Evolutionary conservation across 2,329 filamentous ascomycete species (phyloP).

Genomic region (Epichloe bromicola): DNA sequence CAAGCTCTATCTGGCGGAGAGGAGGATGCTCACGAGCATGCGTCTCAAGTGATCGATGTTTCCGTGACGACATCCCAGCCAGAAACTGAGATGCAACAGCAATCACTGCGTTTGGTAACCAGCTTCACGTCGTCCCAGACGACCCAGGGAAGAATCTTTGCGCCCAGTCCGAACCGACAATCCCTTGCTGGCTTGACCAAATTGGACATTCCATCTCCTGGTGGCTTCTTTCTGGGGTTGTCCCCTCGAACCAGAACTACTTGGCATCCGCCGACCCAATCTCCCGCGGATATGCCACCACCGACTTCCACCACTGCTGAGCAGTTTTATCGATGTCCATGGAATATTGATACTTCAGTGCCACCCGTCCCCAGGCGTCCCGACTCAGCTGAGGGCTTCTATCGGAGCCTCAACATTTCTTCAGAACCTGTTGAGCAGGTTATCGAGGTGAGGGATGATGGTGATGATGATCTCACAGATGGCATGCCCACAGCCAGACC

Average conservation of each 20-base stretch:
- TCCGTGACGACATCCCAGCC: conserved; percentile 14
- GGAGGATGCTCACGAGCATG: conserved; percentile 41
- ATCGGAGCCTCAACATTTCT: conserved; percentile 23
- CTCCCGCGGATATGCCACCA: conserved; percentile 40
- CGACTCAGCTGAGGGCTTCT: conserved; percentile 26
- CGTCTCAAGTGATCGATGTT: conserved; percentile 31
- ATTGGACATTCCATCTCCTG: conserved; percentile 81
- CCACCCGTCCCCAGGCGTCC: conserved; percentile 23
- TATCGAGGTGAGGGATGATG: conserved; percentile 37
- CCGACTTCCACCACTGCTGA: conserved; percentile 88
- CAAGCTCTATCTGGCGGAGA: conserved; percentile 52
- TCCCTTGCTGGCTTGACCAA: conserved; percentile 62
- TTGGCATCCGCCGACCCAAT: conserved; percentile 54
- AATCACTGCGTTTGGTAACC: conserved; percentile 37
- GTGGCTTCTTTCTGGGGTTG: conserved; percentile 81
- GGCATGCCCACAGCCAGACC: conserved; percentile 57
- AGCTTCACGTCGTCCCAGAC: conserved; percentile 16
- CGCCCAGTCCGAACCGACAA: conserved; percentile 27
- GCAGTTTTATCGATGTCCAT: conserved; percentile 79
- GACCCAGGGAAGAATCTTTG: conserved; percentile 10
- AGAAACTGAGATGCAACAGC: conserved; percentile 34
- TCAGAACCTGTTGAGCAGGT: conserved; percentile 51
- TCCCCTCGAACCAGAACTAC: conserved; percentile 64
- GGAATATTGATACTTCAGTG: conserved; percentile 37
- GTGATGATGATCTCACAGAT: conserved; percentile 34